Evolutionary conservation across 163 green algal genomes (phyloP).

Genomic region (Chlorella variabilis): DNA sequence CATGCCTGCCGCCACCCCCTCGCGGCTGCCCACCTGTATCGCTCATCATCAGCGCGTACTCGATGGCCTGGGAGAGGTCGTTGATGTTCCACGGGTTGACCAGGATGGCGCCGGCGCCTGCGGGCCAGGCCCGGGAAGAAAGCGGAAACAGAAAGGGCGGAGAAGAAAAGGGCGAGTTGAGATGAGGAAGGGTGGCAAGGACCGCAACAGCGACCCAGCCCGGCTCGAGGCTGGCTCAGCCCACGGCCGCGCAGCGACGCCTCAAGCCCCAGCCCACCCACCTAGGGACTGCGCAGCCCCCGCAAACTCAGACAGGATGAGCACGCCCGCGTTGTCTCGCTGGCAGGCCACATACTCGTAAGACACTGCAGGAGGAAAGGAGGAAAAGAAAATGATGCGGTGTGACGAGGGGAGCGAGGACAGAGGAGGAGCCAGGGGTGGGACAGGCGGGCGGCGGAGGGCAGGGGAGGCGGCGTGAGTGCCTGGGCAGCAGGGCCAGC

Average conservation of each 20-base stretch:
- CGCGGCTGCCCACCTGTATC: slow-evolving; percentile 49
- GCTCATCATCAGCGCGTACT: slow-evolving; percentile 93
- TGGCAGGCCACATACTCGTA: slow-evolving; percentile 99
- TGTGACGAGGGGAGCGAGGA: too few relatives aligned
- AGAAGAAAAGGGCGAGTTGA: too few relatives aligned
- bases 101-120: slow-evolving; percentile 86
- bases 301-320: slow-evolving; percentile 98
- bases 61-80: slow-evolving; percentile 90
- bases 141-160: background rate
- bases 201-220: too few relatives aligned
- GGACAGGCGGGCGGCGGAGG: too few relatives aligned
- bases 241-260: too few relatives aligned
- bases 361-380: slow-evolving; percentile 65
- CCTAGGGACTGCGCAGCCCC: slow-evolving; percentile 87
- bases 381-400: background rate
- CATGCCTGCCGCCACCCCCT: too few relatives aligned
- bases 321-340: slow-evolving; percentile 93
- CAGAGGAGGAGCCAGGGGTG: background rate
- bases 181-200: too few relatives aligned
- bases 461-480: too few relatives aligned
- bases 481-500: too few relatives aligned
- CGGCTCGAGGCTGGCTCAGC: too few relatives aligned
- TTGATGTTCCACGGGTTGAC: slow-evolving; percentile 99
- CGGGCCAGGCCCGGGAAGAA: too few relatives aligned
- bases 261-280: too few relatives aligned